Conservation (phyloP, 352 stramenopile genomes). For the Thraustochytrium sp. region DNA sequence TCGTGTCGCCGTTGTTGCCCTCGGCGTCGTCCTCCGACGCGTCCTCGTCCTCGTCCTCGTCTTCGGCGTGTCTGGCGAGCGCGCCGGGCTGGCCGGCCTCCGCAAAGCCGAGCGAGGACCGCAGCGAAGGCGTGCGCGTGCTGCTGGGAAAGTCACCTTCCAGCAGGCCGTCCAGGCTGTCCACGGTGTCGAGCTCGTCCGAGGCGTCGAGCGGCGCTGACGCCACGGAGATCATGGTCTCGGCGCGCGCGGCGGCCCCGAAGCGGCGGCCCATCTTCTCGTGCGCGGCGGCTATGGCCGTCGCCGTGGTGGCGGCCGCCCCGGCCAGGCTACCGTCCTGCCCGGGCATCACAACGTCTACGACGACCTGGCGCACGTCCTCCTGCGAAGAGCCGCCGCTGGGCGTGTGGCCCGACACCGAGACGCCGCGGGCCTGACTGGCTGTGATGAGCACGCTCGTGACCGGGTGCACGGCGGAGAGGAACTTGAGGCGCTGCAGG, state of each 20-base stretch:
- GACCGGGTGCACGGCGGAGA: slow-evolving; percentile 38
- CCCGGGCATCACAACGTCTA: slow-evolving; percentile 26
- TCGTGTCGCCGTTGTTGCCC: neutral
- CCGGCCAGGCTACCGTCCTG: too few relatives aligned
- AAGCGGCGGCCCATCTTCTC: too few relatives aligned
- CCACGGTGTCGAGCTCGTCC: neutral
- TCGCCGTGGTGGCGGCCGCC: neutral
- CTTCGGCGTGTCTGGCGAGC: neutral
- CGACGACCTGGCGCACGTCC: neutral
- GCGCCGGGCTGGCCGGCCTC: neutral
- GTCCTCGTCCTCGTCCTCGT: neutral
- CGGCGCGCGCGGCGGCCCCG: too few relatives aligned
- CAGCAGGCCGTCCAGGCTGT: neutral
- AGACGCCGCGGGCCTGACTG: slow-evolving; percentile 49
- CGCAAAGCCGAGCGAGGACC: slow-evolving; percentile 14
- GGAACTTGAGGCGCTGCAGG: neutral
- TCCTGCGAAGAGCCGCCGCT: neutral
- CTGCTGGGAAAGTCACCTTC: neutral
- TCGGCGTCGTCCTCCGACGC: neutral
- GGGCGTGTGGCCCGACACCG: slow-evolving; percentile 48
- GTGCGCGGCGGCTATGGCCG: neutral
- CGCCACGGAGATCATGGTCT: too few relatives aligned
- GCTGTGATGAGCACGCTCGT: slow-evolving; percentile 46
- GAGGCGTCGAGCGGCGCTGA: neutral
- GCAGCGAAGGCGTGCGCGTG: neutral